These are phyloP conservation scores for Tolypocladium capitatum DNA, from an alignment of 2,329 filamentous ascomycete genomes.

Conservation along the genomic window DNA sequence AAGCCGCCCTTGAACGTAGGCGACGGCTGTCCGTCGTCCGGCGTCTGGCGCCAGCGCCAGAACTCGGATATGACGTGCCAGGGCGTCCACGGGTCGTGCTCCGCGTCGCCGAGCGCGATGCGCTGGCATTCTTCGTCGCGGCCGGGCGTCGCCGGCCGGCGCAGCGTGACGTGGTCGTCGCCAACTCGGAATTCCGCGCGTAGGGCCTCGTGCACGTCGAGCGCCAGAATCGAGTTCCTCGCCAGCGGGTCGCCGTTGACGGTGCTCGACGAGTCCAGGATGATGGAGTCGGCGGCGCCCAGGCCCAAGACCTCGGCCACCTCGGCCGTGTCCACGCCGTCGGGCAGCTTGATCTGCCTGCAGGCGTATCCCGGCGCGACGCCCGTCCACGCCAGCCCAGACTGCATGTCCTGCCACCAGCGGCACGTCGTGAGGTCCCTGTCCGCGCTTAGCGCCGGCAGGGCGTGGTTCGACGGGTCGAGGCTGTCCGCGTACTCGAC, in stretches of 20 bases:
- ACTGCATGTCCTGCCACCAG: conserved; percentile 12
- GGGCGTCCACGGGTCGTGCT: conserved; percentile 21
- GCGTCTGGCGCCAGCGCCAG: conserved; percentile 16
- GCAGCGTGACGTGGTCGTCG: conserved; percentile 22
- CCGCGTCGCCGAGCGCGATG: conserved; percentile 9
- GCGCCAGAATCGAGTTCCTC: conserved; percentile 60
- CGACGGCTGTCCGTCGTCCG: conserved; percentile 6
- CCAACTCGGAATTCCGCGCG: conserved; percentile 45
- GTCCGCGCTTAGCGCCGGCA: conserved; percentile 7
- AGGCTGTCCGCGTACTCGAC: conserved; percentile 8
- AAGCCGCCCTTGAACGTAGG: conserved; percentile 68
- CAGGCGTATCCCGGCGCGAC: conserved; percentile 23
- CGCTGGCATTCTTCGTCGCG: conserved; percentile 13
- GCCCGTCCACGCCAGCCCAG: conserved; percentile 15
- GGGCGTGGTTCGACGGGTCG: conserved; percentile 6
- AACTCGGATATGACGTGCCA: conserved; percentile 40
- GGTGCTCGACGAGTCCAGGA: conserved; percentile 48
- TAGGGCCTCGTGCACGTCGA: conserved; percentile 43
- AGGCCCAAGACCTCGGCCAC: conserved; percentile 37
- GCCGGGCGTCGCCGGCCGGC: conserved; percentile 9
- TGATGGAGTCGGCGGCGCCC: conserved; percentile 31
- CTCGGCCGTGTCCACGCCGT: conserved; percentile 35
- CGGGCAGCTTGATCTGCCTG: conserved; percentile 28
- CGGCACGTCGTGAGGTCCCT: conserved; percentile 7
- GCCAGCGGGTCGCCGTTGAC: conserved; percentile 27